phyloP scores from a whole-genome alignment of 441 rosid species.

The Populus hybrid region DNA sequence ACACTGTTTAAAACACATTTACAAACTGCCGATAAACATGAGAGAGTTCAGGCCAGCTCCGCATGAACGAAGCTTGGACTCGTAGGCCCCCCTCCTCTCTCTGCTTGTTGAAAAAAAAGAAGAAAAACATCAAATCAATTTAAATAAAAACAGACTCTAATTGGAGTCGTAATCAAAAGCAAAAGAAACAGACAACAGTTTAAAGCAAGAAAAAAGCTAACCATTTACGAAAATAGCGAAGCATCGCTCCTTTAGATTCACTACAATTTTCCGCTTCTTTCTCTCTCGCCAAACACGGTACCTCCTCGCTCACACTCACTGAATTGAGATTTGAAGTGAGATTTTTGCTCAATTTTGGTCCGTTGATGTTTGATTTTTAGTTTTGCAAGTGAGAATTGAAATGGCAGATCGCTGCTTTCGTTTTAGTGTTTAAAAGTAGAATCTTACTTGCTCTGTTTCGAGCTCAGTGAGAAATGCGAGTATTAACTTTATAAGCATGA shows the following conservation, averaged over 20 bases:
- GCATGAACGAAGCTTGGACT: constrained; percentile 30
- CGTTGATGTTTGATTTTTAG: constrained; percentile 9
- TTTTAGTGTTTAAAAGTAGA: background rate
- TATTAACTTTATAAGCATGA: background rate
- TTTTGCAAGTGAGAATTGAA: background rate
- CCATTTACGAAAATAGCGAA: constrained; percentile 23
- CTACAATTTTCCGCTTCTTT: constrained; percentile 8
- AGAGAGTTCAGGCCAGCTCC: constrained; percentile 25
- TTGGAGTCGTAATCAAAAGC: background rate
- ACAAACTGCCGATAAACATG: constrained; percentile 7
- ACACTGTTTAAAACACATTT: background rate
- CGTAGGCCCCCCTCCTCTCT: background rate
- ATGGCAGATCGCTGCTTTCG: constrained; percentile 22
- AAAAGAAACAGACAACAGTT: background rate
- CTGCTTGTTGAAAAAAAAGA: background rate
- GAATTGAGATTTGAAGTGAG: background rate
- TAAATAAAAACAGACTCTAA: background rate
- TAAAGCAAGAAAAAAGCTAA: constrained; percentile 12
- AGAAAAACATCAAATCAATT: background rate
- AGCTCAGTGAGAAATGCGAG: background rate
- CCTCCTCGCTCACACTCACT: background rate
- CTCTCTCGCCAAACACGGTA: constrained; percentile 19
- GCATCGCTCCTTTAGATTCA: constrained; percentile 23
- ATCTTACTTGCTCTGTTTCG: background rate
- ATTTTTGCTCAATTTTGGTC: constrained; percentile 9